Conservation (phyloP, 768 basidiomycete genomes). For the Collybia nuda region DNA sequence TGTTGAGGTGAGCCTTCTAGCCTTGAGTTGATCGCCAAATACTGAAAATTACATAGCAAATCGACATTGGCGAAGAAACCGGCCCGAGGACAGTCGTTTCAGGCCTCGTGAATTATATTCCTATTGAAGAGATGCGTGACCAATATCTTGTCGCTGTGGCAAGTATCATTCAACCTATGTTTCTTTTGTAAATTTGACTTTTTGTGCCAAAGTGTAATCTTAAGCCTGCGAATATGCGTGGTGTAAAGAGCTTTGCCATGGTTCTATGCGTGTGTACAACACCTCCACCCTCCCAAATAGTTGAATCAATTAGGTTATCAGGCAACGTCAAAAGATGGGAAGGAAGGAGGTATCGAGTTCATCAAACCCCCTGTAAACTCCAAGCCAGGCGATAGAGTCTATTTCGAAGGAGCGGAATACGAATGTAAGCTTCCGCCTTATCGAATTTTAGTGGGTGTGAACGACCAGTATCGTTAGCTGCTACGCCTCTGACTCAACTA, state of each 20-base stretch:
- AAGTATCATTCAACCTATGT: constrained; percentile 20
- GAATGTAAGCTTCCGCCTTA: constrained; percentile 52
- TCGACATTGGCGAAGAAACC: constrained; percentile 92
- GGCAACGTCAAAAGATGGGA: constrained; percentile 90
- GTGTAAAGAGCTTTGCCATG: constrained; percentile 98
- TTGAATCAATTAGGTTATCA: constrained; percentile 25
- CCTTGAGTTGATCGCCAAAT: background rate
- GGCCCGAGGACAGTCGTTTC: constrained; percentile 97
- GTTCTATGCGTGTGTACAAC: constrained; percentile 76
- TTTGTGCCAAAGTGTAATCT: constrained; percentile 68
- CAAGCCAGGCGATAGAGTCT: constrained; percentile 90
- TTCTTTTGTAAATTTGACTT: background rate
- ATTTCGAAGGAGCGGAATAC: constrained; percentile 89
- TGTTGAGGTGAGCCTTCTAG: constrained; percentile 63
- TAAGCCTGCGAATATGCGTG: constrained; percentile 96
- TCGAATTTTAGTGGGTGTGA: background rate
- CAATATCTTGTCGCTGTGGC: constrained; percentile 84
- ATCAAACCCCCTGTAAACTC: constrained; percentile 84
- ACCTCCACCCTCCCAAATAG: background rate
- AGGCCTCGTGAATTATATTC: constrained; percentile 94
- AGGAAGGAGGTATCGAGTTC: constrained; percentile 88
- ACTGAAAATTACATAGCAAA: constrained; percentile 56
- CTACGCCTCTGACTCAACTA: constrained; percentile 74
- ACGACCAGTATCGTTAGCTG: constrained; percentile 34
- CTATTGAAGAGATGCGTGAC: constrained; percentile 90